phyloP scores from a whole-genome alignment of 805 yeast genomes.

The Myxozyma mucilagina region DNA sequence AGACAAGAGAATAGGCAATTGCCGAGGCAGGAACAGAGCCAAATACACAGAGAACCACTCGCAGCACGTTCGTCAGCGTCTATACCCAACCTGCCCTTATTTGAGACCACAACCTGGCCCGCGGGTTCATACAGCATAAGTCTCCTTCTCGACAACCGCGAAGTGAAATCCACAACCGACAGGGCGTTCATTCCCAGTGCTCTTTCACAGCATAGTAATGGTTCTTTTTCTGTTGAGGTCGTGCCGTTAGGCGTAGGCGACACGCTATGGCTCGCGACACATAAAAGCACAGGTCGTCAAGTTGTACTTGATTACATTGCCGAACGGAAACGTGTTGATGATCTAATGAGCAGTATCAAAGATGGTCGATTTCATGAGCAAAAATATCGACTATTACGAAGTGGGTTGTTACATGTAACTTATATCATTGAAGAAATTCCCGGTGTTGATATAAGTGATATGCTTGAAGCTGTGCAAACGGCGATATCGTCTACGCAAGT shows the following conservation, averaged over 20 bases:
- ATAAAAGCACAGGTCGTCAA: slow-evolving; percentile 56
- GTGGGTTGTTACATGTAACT: slow-evolving; percentile 65
- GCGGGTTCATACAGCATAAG: slow-evolving; percentile 58
- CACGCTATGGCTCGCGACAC: slow-evolving; percentile 81
- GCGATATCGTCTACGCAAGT: slow-evolving; percentile 71
- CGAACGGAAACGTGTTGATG: slow-evolving; percentile 88
- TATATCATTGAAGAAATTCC: slow-evolving; percentile 80
- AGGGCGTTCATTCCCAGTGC: slow-evolving; percentile 67
- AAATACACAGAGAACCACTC: not conserved
- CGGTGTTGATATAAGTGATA: slow-evolving; percentile 41
- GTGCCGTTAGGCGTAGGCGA: slow-evolving; percentile 79
- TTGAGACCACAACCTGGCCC: slow-evolving; percentile 52
- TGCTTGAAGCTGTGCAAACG: slow-evolving; percentile 66
- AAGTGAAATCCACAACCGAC: slow-evolving; percentile 65
- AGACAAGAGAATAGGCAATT: not conserved
- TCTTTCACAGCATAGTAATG: slow-evolving; percentile 39
- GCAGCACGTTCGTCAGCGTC: not conserved
- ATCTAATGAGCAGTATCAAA: slow-evolving; percentile 72
- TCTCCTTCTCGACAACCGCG: slow-evolving; percentile 77
- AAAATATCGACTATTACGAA: slow-evolving; percentile 67
- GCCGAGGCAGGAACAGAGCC: not conserved
- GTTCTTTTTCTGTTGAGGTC: slow-evolving; percentile 54
- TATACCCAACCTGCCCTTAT: not conserved
- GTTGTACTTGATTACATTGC: slow-evolving; percentile 79
- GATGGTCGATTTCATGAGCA: slow-evolving; percentile 93